Evolutionary conservation across 139 green algal genomes (phyloP).

Genomic region (Pleodorina starrii): DNA sequence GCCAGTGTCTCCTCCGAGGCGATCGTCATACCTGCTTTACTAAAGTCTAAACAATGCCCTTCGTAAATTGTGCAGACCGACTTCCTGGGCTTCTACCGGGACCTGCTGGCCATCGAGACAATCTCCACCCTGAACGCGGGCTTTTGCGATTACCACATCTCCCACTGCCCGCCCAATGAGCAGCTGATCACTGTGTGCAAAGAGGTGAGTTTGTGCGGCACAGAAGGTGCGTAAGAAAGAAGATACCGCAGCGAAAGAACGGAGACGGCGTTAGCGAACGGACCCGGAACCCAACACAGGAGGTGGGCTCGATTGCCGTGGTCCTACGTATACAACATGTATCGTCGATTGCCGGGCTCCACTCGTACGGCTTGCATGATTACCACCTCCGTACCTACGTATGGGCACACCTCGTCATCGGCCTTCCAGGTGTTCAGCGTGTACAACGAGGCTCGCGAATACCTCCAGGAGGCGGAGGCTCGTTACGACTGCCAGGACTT

Average conservation of each 20-base stretch:
- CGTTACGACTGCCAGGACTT: conserved; percentile 52
- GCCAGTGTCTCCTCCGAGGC: no score
- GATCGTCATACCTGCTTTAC: no score
- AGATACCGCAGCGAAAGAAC: background rate
- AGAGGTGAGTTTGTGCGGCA: conserved; percentile 54
- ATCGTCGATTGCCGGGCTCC: no score
- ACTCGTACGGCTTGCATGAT: no score
- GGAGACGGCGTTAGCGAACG: background rate
- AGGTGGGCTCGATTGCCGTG: no score
- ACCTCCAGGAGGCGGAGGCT: conserved; percentile 40
- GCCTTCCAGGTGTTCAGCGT: conserved; percentile 39
- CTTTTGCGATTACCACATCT: conserved; percentile 84
- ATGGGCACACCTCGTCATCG: no score
- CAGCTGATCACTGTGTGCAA: conserved; percentile 78
- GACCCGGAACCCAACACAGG: no score
- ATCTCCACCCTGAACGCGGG: conserved; percentile 83
- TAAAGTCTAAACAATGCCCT: no score
- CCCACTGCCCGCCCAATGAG: conserved; percentile 72
- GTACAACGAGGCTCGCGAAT: conserved; percentile 47
- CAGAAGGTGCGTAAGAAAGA: background rate
- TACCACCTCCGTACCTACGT: no score
- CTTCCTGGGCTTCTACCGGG: conserved; percentile 63
- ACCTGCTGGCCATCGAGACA: conserved; percentile 84
- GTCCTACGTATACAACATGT: no score
- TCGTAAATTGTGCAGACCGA: conserved; percentile 42